Evolutionary conservation across 148 eudicot species (phyloP).

Genomic region (Chenopodium berlandieri): DNA sequence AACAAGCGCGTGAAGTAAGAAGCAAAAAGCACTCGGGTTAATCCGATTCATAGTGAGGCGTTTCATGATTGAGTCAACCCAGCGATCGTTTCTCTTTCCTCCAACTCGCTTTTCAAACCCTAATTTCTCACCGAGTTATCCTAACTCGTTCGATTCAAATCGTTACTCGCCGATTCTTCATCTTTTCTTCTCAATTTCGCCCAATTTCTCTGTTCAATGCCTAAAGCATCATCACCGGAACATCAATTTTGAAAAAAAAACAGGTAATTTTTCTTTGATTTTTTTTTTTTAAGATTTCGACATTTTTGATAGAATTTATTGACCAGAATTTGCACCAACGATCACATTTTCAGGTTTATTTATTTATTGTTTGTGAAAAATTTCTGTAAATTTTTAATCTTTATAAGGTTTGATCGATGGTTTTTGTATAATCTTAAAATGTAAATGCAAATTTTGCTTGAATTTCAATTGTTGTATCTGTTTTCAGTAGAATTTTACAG

Average conservation of each 20-base stretch:
- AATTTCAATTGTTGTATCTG: no score
- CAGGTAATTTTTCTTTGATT: not conserved
- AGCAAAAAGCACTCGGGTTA: no score
- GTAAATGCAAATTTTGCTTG: no score
- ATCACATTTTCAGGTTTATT: no score
- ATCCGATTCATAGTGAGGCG: not conserved
- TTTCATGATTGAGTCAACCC: conserved; percentile 26
- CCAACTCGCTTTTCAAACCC: not conserved
- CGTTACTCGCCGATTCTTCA: conserved; percentile 24
- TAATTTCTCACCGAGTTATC: conserved; percentile 18
- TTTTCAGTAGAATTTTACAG: no score
- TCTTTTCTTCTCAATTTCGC: not conserved
- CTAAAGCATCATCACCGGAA: not conserved
- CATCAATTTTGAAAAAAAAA: not conserved
- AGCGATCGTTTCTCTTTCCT: conserved; percentile 17
- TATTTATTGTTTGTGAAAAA: not conserved
- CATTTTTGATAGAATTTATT: no score
- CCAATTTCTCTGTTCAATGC: not conserved
- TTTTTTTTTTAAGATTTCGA: no score
- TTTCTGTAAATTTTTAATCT: no score
- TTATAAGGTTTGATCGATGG: no score
- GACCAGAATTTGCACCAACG: no score
- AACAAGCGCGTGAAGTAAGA: no score
- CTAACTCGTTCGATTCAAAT: conserved; percentile 31
- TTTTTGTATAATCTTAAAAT: no score